These are phyloP conservation scores for Moesziomyces globuligerus DNA, from an alignment of 1,284 basidiomycete species.

Conservation along the genomic window DNA sequence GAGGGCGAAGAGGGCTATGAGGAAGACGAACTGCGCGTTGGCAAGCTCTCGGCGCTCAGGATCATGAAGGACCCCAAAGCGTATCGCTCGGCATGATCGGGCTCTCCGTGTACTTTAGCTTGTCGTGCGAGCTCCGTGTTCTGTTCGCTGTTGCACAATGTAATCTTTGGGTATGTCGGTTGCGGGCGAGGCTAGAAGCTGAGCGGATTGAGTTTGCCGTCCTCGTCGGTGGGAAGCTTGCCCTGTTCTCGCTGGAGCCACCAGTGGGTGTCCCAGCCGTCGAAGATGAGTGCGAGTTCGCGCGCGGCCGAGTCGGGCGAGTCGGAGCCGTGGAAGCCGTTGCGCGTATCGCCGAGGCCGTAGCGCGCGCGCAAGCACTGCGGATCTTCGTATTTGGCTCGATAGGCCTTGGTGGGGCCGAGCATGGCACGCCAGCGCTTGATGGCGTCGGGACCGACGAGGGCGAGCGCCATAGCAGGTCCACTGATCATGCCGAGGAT, in stretches of 20 bases:
- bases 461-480: constrained; percentile 57
- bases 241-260: constrained; percentile 45
- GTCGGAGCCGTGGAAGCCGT: constrained; percentile 64
- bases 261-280: constrained; percentile 54
- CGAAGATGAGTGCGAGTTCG: constrained; percentile 52
- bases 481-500: constrained; percentile 62
- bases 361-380: constrained; percentile 49
- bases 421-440: constrained; percentile 54
- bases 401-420: constrained; percentile 64
- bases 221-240: constrained; percentile 13
- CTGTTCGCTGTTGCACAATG: constrained; percentile 7
- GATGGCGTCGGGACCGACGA: constrained; percentile 58
- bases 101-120: not conserved
- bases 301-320: constrained; percentile 25
- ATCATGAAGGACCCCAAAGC: constrained; percentile 62
- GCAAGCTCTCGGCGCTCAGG: constrained; percentile 42
- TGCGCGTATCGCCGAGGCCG: constrained; percentile 63
- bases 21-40: constrained; percentile 48
- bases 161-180: not conserved
- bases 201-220: constrained; percentile 22
- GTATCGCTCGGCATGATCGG: constrained; percentile 44
- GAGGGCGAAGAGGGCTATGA: constrained; percentile 46
- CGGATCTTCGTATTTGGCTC: constrained; percentile 52
- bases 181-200: constrained; percentile 8
- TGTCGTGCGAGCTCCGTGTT: too few species aligned